Conservation (phyloP, 2,329 filamentous ascomycete species). For the Dactylellina sp. region DNA sequence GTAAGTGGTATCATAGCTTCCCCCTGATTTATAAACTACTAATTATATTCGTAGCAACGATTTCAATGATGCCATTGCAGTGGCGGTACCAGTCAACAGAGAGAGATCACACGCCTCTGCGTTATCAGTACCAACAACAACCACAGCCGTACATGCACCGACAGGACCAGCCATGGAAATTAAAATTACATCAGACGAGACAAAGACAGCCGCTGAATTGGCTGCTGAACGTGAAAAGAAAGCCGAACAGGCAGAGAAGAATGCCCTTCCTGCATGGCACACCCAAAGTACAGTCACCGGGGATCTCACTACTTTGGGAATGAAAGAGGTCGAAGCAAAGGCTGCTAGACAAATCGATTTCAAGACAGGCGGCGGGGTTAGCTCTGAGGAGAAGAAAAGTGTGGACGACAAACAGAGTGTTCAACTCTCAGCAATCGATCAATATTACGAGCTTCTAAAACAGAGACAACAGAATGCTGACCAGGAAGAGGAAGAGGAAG, state of each 20-base stretch:
- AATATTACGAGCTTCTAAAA: conserved; percentile 60
- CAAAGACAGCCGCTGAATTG: conserved; percentile 67
- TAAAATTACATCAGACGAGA: conserved; percentile 67
- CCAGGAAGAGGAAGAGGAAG: conserved; percentile 65
- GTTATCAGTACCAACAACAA: conserved; percentile 47
- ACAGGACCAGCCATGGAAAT: conserved; percentile 65
- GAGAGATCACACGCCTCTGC: conserved; percentile 55
- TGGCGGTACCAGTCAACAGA: conserved; percentile 59
- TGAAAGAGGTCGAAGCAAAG: conserved; percentile 60
- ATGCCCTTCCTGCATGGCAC: conserved; percentile 69
- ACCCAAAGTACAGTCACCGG: conserved; percentile 67
- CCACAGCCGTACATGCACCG: conserved; percentile 11
- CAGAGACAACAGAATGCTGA: conserved; percentile 64
- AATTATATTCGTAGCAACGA: conserved; percentile 58
- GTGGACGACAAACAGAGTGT: conserved; percentile 57
- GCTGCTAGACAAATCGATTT: conserved; percentile 59
- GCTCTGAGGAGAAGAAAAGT: conserved; percentile 57
- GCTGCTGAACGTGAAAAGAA: conserved; percentile 67
- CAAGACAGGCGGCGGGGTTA: conserved; percentile 60
- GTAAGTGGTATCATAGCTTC: conserved; percentile 42
- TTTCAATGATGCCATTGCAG: conserved; percentile 60
- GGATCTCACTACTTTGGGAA: conserved; percentile 59
- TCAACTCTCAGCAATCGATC: conserved; percentile 59
- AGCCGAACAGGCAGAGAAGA: conserved; percentile 67
- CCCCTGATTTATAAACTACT: background rate